Evolutionary conservation across 192 early-diverging fungal genomes (phyloP).

Genomic region (Backusella luteola): DNA sequence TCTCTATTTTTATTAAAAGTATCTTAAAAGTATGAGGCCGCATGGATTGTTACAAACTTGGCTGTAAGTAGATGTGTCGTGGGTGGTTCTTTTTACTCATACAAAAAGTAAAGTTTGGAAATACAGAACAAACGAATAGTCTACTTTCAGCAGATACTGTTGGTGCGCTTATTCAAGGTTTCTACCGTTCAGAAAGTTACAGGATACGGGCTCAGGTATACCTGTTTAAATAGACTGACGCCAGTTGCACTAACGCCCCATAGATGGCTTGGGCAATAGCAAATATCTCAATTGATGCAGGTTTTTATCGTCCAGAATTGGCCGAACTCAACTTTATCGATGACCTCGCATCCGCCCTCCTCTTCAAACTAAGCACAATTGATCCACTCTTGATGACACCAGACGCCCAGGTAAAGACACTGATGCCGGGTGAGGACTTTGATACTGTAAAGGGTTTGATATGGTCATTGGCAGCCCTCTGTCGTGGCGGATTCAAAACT

Average conservation of each 20-base stretch:
- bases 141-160: slow-evolving; percentile 1
- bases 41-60: slow-evolving; percentile 30
- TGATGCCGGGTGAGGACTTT: neutral
- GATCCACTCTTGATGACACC: neutral
- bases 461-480: slow-evolving; percentile 32
- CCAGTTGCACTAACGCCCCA: neutral
- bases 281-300: slow-evolving; percentile 24
- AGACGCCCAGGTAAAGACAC: neutral
- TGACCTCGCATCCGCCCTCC: neutral
- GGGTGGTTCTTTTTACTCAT: neutral
- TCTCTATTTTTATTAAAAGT: neutral
- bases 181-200: neutral
- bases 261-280: slow-evolving; percentile 27
- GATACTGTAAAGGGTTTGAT: slow-evolving; percentile 11
- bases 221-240: neutral
- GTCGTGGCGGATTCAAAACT: slow-evolving; percentile 24
- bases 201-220: slow-evolving; percentile 22
- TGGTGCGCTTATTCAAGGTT: slow-evolving; percentile 5
- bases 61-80: neutral
- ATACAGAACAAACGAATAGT: slow-evolving; percentile 15
- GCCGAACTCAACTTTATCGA: slow-evolving; percentile 7
- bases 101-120: slow-evolving; percentile 10
- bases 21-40: slow-evolving; percentile 17
- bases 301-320: neutral
- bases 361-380: neutral